Evolutionary conservation across 2,329 filamentous ascomycete species (phyloP), one percentile per base, ranked within the genome.

Genomic region (Sclerotinia spermophila): DNA sequence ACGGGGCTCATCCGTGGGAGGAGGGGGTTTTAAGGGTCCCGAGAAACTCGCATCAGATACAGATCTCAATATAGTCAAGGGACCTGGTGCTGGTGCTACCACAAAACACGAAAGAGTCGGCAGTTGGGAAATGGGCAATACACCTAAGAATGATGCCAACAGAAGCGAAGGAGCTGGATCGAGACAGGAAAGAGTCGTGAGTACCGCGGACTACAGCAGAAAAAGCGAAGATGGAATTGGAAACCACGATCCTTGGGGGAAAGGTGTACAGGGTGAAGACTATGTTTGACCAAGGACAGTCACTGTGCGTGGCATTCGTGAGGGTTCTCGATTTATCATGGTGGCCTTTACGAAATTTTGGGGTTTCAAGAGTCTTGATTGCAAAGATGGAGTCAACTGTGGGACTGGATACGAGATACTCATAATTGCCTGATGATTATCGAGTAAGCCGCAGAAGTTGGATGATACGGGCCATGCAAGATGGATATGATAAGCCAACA

Each of bases 101-200:
- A 69, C 75, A 0, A 68, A 74, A 30, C 78, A 79, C 69, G 79
- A 79, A 72, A 71, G 78, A 53, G 75, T 79, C 5, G 78, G 79
- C 8, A 79, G 76, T 55, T 80, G 79, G 78, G 79, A 80, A 62
- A 60, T 80, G 75, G 72, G 71, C 30, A 73, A 78, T 27, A 11
- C 44, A 8, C n/a, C 21, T 56, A 62, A 58, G 15, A 69, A 65
- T 27, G 68, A 71, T 60, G 24, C 30, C 13, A 74, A 73, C 58
- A 42, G 77, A 53, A 73, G 75, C 55, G 76, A 75, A 72, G 76
- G 74, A 51, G 53, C 73, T 27, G 72, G 72, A 40, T 74, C 73
- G 71, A 76, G 75, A 42, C 33, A 21, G 15, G 66, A 70, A 45
- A 69, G 74, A 42, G 73, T 73, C 5, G 67, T 72, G 33, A 76